Conservation (phyloP, 2,329 filamentous ascomycete species). For the Aquanectria penicillioides region DNA sequence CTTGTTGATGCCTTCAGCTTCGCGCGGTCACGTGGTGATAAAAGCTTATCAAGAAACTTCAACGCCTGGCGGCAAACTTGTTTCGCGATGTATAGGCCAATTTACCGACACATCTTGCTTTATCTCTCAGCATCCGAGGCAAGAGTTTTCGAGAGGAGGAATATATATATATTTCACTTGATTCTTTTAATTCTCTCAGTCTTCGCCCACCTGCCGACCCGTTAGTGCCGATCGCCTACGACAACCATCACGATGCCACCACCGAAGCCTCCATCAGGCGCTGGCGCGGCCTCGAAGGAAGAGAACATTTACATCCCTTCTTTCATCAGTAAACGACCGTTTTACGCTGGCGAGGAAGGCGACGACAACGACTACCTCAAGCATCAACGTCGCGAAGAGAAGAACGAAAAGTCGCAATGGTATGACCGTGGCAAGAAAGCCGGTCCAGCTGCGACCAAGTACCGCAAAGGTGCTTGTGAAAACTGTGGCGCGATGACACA, state of each 20-base stretch:
- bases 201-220: too few species aligned
- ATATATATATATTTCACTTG: too few species aligned
- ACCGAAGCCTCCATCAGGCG: constrained; percentile 47
- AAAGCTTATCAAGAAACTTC: constrained; percentile 6
- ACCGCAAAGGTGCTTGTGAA: constrained; percentile 96
- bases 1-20: constrained; percentile 1
- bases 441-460: constrained; percentile 92
- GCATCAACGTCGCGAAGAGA: constrained; percentile 79
- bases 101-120: not conserved
- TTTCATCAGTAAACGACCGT: constrained; percentile 98
- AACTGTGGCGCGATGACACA: constrained; percentile 98
- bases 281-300: constrained; percentile 72
- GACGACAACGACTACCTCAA: constrained; percentile 89
- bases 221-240: constrained; percentile 31
- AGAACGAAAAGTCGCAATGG: constrained; percentile 83
- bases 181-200: too few species aligned
- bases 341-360: constrained; percentile 87
- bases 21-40: constrained; percentile 45
- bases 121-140: not conserved
- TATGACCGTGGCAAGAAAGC: constrained; percentile 89
- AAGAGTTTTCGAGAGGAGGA: too few species aligned
- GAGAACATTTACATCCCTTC: constrained; percentile 98
- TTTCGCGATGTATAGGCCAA: not conserved
- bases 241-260: constrained; percentile 37
- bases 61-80: not conserved